Base-by-base conservation (phyloP, 495 filamentous ascomycete species). In the Platismatia glauca region DNA sequence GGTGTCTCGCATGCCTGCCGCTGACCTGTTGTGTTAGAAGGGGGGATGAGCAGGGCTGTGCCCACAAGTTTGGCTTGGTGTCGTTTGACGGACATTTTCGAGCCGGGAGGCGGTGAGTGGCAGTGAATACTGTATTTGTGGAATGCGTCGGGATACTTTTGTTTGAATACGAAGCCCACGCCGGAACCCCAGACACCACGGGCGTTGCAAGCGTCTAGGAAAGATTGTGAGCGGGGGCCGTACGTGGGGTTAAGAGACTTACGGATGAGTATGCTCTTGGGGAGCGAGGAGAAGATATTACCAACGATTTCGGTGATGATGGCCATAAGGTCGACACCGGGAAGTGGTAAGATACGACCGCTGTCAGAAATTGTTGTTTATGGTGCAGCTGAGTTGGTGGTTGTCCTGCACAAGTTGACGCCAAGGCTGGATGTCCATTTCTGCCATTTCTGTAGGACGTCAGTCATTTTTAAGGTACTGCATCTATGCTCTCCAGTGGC, bases 191-290 rank as follows among this genome's bases (percentile, higher is more conserved):
- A 81, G 1, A 48, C 58, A 11, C 79, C 79, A 20, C 69, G 66
- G 34, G 69, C 69, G 68, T 79, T 81, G 67, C 78, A 80, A 16
- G 79, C 77, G 60, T 81, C 78, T 81, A 48, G 15, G 18, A 0
- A 4, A 24, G 13, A 13, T 2, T 0, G 43, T 37, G 16, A 61
- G 44, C 0, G 1, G 0, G 11, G 34, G 2, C 4, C 18, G 7
- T 20, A 4, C 3, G 3, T 8, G 15, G 48, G 11, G 24, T 53
- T 38, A 6, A 2, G 52, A 38, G 13, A 68, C 71, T 29, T 69
- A 79, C 77, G 79, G 37, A 80, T 80, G 33, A 81, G 62, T 16
- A 71, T 72, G 43, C 77, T 71, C 11, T 71, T 71, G 56, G 73
- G 68, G 0, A 78, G 77, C 7, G 77, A 75, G 22, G 76, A 72